Evolutionary conservation across 2,329 filamentous ascomycete genomes (phyloP), one percentile per base, ranked within the genome.

Genomic region (Exophiala xenobiotica): DNA sequence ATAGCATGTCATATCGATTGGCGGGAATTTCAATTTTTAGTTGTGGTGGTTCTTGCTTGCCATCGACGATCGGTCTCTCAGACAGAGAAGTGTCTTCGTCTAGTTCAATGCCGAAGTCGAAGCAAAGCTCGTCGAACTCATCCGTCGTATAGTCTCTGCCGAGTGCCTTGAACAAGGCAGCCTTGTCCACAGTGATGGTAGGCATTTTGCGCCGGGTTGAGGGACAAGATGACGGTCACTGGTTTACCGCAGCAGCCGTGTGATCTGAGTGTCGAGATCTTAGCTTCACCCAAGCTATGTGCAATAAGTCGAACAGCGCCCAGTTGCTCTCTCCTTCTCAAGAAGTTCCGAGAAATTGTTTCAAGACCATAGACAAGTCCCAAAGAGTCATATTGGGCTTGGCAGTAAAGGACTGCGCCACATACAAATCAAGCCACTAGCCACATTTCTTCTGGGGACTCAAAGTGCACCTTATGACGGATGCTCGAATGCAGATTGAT

Each of bases 21-120:
- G 93, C 92, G 57, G 91, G 90, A 65, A 97, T 95, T 72, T 97
- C 92, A 67, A 99, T 97, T 79, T 96, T 96, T 66, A 97, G 82
- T 74, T 97, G 89, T 50, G 93, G 86, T 45, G 89, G 83, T 73
- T 95, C 89, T 72, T 95, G 87, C 62, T 86, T 82, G 68, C 87
- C 87, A 74, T 90, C 80, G 64, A 88, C 80, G 52, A 87, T 75
- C 24, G 88, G 87, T 40, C 88, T 79, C 60, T 89, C 83, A 51
- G 82, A 78, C 64, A 88, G 79, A 62, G 89, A 86, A 43, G 88
- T 93, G 71, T 99, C 93, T 76, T 97, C 92, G 75, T 99, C 93
- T 63, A 99, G 82, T 73, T 99, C 93, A 68, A 99, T 70, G 75
- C 91, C 91, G 68, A 96, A 99, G 66, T 99, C 92, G 80, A 99